Evolutionary conservation across 176 grass and related monocot species (phyloP), one percentile per base, ranked within the genome.

Genomic region (Carex littledalei): DNA sequence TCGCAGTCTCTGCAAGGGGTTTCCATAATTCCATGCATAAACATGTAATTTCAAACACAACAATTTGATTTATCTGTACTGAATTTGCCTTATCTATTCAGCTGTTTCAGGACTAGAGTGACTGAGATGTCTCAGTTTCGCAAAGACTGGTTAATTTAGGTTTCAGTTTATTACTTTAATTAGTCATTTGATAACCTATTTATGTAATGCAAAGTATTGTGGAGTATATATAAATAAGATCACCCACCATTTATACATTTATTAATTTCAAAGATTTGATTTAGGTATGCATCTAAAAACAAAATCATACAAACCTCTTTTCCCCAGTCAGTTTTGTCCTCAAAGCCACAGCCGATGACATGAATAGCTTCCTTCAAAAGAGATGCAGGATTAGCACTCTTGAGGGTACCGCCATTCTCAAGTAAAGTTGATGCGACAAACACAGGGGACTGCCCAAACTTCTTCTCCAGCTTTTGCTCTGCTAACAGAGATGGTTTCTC

Each of bases 251-350:
- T 75, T 78, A 26, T 32, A 56, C 22, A 78, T 31, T 32, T 78
- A 78, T 54, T 56, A 57, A 78, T 78, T 52, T 78, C 14, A 78
- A 55, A 18, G 24, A 78, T 57, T 57, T 45, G 32, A n/a, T 55
- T 76, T 39, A 45, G 63, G 16, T 81, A 15, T 64, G 41, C 12
- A 63, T 47, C 45, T 35, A 64, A 16, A 65, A 81, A 4, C 20
- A 45, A 55, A 22, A 49, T 43, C n/a, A 63, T 43, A 20, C 79
- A 22, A 67, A 83, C 81, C 61, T 83, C 81, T 83, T 83, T 83
- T 83, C 81, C 81, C 81, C 81, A 83, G 24, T 83, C 81, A 67
- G 81, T 83, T 22, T 83, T 83, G 63, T 83, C 81, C 24, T 83
- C 81, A 10, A 69, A 83, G 37, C 81, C 81, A 41, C 81, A 83